Evolutionary conservation across 2,329 filamentous ascomycete species (phyloP), one percentile per base, ranked within the genome.

Genomic region (Taxawa tesnikishii): DNA sequence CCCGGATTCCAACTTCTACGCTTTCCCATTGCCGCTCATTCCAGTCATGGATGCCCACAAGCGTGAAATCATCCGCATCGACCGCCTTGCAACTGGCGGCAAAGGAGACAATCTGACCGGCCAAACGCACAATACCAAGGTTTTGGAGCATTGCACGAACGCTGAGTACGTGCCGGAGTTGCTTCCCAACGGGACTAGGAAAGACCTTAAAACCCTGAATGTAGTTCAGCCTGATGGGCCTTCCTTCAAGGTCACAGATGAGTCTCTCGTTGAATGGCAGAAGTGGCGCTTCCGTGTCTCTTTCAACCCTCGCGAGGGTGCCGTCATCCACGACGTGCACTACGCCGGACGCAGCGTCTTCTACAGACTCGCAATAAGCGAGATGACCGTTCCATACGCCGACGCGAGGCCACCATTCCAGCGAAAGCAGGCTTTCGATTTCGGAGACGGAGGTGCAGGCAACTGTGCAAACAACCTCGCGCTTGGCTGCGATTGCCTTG

Each of bases 141-240:
- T 61, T 19, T 40, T 62, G 21, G 49, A 66, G 35, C 68, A 73
- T 43, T 72, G 67, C 48, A 55, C 56, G 19, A 48, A 55, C 4
- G 60, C 61, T 0, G 70, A 74, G 39, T 74, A 73, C 21, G 43
- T 49, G 18, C 47, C 47, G 3, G 59, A 65, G 32, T 38, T 63
- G 6, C 39, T 62, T 1, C 39, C 47, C 4, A 50, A 53, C 6
- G 58, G 54, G 4, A 38, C 47, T 2, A 46, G 62, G 13, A 52
- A 56, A 27, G 59, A 62, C 33, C 45, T 63, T 11, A 83, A 82
- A 54, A 79, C 79, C 4, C 68, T 85, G 47, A 72, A 83, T 43
- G 74, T 88, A 28, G 65, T 73, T 2, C 82, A 88, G 40, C 73
- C 73, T 0, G 71, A 81, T 17, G 79, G 79, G 0, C 67, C 77